Evolutionary conservation across 768 basidiomycete genomes (phyloP).

Genomic region (Podaxis carcinomalis): DNA sequence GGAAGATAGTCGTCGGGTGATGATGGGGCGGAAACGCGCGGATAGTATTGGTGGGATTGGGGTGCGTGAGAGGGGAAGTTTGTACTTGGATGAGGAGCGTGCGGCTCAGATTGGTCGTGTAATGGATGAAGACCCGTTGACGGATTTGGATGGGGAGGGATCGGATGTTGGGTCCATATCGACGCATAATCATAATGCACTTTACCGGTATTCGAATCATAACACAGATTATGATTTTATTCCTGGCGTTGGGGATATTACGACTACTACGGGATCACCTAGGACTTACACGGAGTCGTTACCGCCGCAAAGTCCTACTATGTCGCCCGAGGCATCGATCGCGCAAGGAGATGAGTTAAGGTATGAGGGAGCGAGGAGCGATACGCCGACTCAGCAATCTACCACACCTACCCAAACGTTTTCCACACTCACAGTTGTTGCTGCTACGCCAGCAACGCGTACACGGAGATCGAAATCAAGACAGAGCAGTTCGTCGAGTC

Average conservation of each 20-base stretch:
- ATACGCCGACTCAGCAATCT: conserved; percentile 3
- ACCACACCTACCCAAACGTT: conserved; percentile 1
- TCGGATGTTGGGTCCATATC: conserved; percentile 36
- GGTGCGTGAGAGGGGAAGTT: conserved; percentile 57
- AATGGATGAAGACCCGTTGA: conserved; percentile 70
- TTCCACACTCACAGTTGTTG: conserved; percentile 28
- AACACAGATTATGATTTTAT: conserved; percentile 22
- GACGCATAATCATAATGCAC: conserved; percentile 8
- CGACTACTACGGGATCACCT: conserved; percentile 9
- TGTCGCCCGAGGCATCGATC: not conserved
- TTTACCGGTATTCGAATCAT: conserved; percentile 20
- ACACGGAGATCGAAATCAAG: conserved; percentile 28
- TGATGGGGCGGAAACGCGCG: conserved; percentile 46
- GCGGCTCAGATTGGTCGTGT: conserved; percentile 47
- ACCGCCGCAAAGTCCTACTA: conserved; percentile 3
- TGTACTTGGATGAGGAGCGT: conserved; percentile 57
- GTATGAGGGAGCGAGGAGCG: not conserved
- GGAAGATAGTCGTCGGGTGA: conserved; percentile 22
- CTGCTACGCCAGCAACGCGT: conserved; percentile 36
- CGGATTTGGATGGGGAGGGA: conserved; percentile 63
- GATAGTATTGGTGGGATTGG: conserved; percentile 59
- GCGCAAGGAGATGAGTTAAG: not conserved
- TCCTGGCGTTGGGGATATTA: conserved; percentile 21
- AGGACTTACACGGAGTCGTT: conserved; percentile 6
- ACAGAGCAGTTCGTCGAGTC: conserved; percentile 28